A percentile compares a stretch with the other conserved stretches of the same genome.
Evolutionary conservation across 1,284 basidiomycete species (phyloP).

Genomic region (Ustilago trichophora): DNA sequence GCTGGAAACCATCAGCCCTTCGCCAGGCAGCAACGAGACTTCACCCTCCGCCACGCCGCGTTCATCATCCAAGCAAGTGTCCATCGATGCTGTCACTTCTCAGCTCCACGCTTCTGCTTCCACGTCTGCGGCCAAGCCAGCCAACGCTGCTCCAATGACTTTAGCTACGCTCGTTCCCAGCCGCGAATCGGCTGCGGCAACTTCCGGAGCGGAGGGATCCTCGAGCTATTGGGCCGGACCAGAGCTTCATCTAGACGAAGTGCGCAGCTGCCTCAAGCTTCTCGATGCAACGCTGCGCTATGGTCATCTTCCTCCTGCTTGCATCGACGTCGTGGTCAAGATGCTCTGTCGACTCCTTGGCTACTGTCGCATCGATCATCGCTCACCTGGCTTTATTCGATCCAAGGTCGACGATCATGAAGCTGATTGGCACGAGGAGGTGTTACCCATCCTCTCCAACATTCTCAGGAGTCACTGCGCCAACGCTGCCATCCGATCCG

Average conservation of each 20-base stretch:
- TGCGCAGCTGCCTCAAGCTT: conserved; percentile 52
- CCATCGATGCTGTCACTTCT: conserved; percentile 37
- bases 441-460: conserved; percentile 49
- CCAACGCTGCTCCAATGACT: conserved; percentile 47
- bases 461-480: conserved; percentile 63
- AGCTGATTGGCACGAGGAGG: conserved; percentile 38
- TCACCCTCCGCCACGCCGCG: conserved; percentile 46
- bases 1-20: conserved; percentile 52
- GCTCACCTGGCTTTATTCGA: conserved; percentile 24
- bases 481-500: conserved; percentile 54
- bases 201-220: conserved; percentile 5
- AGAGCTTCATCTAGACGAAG: conserved; percentile 51
- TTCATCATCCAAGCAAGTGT: conserved; percentile 22
- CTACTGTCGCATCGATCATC: conserved; percentile 37
- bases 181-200: conserved; percentile 20
- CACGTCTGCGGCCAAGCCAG: conserved; percentile 7
- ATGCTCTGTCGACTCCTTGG: conserved; percentile 61
- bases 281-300: conserved; percentile 60
- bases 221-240: conserved; percentile 38
- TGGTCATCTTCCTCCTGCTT: conserved; percentile 56
- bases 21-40: conserved; percentile 36
- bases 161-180: conserved; percentile 50
- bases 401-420: conserved; percentile 26
- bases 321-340: conserved; percentile 48
- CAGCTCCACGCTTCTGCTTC: conserved; percentile 23